These are phyloP conservation scores for Yarrowia sp. DNA, from an alignment of 805 yeast genomes.

Conservation along the genomic window DNA sequence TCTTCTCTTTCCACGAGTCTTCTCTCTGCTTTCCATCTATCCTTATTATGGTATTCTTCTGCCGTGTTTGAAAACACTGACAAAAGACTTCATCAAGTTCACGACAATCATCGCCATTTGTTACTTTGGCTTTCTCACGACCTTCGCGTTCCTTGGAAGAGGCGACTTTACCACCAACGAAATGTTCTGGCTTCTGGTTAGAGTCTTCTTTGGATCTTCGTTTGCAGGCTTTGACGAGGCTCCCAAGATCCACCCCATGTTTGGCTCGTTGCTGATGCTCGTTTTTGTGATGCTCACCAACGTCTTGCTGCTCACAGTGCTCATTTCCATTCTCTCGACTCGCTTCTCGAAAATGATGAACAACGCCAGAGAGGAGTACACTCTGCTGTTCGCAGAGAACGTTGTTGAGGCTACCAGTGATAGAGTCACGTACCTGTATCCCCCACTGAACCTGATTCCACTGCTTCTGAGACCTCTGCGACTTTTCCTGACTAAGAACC, in stretches of 20 bases:
- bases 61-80: slow-evolving; percentile 38
- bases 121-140: slow-evolving; percentile 39
- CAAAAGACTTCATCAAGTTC: slow-evolving; percentile 38
- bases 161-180: slow-evolving; percentile 34
- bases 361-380: slow-evolving; percentile 40
- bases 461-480: not conserved
- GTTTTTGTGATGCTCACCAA: slow-evolving; percentile 33
- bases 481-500: not conserved
- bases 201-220: slow-evolving; percentile 40
- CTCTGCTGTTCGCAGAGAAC: slow-evolving; percentile 36
- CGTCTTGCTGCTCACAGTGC: slow-evolving; percentile 35
- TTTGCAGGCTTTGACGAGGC: slow-evolving; percentile 39
- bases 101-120: slow-evolving; percentile 35
- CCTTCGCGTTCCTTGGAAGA: slow-evolving; percentile 38
- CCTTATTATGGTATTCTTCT: slow-evolving; percentile 32
- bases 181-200: slow-evolving; percentile 38
- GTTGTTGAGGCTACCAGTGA: slow-evolving; percentile 31
- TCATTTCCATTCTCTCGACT: slow-evolving; percentile 40
- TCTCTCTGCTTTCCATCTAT: slow-evolving; percentile 2
- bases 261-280: slow-evolving; percentile 39
- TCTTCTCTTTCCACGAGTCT: not conserved
- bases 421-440: not conserved
- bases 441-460: slow-evolving; percentile 4
- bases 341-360: slow-evolving; percentile 37
- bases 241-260: slow-evolving; percentile 35